A percentile compares a stretch with the other conserved stretches of the same genome.
phyloP scores from a whole-genome alignment of 1,284 basidiomycete species.

The Puccinia novopanici region DNA sequence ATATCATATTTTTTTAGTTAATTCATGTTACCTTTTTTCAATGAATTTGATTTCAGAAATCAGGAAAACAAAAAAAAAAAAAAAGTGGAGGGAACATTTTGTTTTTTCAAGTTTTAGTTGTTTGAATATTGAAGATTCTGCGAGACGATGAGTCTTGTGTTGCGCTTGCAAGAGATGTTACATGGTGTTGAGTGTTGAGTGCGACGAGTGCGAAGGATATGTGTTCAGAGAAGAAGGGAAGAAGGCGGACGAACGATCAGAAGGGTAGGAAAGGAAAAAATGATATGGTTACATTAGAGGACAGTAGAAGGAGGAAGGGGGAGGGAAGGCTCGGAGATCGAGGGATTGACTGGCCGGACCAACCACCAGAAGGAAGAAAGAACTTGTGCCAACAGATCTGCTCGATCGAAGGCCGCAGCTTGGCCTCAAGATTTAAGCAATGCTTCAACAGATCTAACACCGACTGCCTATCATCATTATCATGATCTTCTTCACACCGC shows the following conservation, averaged over 20 bases:
- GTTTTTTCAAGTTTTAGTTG: background rate
- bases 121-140: background rate
- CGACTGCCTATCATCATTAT: slow-evolving; percentile 48
- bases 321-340: slow-evolving; percentile 7
- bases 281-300: background rate
- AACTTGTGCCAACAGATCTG: slow-evolving; percentile 75
- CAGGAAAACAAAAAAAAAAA: no score
- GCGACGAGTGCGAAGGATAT: background rate
- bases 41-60: no score
- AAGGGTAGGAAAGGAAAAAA: background rate
- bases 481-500: slow-evolving; percentile 66
- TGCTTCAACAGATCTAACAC: slow-evolving; percentile 71
- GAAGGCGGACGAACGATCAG: background rate
- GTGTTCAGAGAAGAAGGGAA: background rate
- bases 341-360: slow-evolving; percentile 17
- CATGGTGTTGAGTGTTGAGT: background rate
- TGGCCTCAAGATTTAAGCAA: slow-evolving; percentile 74
- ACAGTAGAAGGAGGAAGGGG: background rate
- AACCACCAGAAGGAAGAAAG: slow-evolving; percentile 65
- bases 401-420: slow-evolving; percentile 76
- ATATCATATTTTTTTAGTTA: no score
- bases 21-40: no score
- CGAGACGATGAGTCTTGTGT: background rate
- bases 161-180: slow-evolving; percentile 1
- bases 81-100: no score